Evolutionary conservation across 805 yeast genomes (phyloP).

Genomic region (Lipomyces sp.): DNA sequence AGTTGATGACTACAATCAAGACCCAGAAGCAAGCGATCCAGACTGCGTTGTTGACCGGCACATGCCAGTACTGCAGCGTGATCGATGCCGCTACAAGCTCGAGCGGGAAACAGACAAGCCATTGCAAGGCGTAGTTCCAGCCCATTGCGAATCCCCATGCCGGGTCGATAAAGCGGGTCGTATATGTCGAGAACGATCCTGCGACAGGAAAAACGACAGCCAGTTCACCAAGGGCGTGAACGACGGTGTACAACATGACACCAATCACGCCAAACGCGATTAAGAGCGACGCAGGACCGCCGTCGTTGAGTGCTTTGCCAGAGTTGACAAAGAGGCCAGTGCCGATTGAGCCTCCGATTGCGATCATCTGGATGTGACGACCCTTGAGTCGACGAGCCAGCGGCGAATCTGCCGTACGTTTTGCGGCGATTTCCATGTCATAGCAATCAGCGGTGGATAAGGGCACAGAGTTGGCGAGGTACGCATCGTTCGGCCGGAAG

Average conservation of each 20-base stretch:
- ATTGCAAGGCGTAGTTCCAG: slow-evolving; percentile 70
- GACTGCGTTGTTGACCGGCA: slow-evolving; percentile 56
- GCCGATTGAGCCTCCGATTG: slow-evolving; percentile 85
- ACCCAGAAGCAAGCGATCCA: slow-evolving; percentile 62
- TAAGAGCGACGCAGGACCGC: slow-evolving; percentile 60
- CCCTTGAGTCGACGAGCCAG: slow-evolving; percentile 52
- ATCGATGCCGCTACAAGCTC: slow-evolving; percentile 69
- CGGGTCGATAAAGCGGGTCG: slow-evolving; percentile 68
- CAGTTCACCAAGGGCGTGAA: slow-evolving; percentile 62
- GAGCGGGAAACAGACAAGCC: slow-evolving; percentile 67
- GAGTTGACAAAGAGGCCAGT: slow-evolving; percentile 61
- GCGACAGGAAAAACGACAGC: slow-evolving; percentile 68
- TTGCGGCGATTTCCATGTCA: slow-evolving; percentile 36
- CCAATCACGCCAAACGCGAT: slow-evolving; percentile 58
- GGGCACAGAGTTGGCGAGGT: slow-evolving; percentile 13
- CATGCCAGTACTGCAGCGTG: slow-evolving; percentile 59
- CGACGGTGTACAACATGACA: slow-evolving; percentile 56
- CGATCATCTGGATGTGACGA: slow-evolving; percentile 60
- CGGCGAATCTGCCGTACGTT: slow-evolving; percentile 56
- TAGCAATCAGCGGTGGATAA: slow-evolving; percentile 2
- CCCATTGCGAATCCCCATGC: slow-evolving; percentile 75
- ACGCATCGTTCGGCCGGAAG: slow-evolving; percentile 30
- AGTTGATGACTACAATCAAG: slow-evolving; percentile 54
- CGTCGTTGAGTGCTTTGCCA: slow-evolving; percentile 50
- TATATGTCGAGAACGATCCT: slow-evolving; percentile 66